A percentile compares a stretch with the other conserved stretches of the same genome.
These are phyloP conservation scores for Haemoproteus tartakovskyi DNA, from an alignment of 169 alveolate genomes.

Conservation along the genomic window DNA sequence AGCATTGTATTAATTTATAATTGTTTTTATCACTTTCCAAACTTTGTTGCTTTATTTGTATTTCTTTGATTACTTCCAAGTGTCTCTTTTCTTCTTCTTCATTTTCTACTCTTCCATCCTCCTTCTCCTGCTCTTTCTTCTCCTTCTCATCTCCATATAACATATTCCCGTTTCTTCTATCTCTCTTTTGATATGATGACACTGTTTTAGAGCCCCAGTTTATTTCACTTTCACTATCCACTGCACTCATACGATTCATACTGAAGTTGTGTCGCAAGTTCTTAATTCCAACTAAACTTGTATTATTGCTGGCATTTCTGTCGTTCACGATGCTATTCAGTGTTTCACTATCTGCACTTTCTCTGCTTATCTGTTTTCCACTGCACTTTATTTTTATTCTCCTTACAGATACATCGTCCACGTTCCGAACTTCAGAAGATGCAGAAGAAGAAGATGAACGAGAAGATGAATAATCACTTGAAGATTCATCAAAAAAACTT, in stretches of 20 bases:
- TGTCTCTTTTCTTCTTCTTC: slow-evolving; percentile 54
- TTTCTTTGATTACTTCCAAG: slow-evolving; percentile 51
- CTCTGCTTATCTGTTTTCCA: no score
- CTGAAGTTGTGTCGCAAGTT: no score
- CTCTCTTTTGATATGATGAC: no score
- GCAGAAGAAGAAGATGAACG: not conserved
- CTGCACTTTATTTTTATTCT: no score
- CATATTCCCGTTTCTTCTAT: not conserved
- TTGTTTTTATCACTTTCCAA: slow-evolving; percentile 20
- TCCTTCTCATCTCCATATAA: not conserved
- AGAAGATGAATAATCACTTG: slow-evolving; percentile 9
- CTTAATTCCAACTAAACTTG: no score
- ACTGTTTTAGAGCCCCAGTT: no score
- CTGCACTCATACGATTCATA: no score
- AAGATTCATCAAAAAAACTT: slow-evolving; percentile 5
- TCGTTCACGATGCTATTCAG: not conserved
- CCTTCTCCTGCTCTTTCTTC: not conserved
- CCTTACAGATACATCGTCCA: no score
- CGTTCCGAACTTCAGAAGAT: no score
- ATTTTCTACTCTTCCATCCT: slow-evolving; percentile 1
- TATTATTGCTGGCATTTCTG: no score
- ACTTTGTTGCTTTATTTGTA: slow-evolving; percentile 16
- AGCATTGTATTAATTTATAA: slow-evolving; percentile 36
- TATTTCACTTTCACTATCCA: no score
- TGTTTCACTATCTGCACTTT: not conserved